Base-by-base conservation (phyloP, 1,284 basidiomycete species). In the Neotropicomus parvogracilis region DNA sequence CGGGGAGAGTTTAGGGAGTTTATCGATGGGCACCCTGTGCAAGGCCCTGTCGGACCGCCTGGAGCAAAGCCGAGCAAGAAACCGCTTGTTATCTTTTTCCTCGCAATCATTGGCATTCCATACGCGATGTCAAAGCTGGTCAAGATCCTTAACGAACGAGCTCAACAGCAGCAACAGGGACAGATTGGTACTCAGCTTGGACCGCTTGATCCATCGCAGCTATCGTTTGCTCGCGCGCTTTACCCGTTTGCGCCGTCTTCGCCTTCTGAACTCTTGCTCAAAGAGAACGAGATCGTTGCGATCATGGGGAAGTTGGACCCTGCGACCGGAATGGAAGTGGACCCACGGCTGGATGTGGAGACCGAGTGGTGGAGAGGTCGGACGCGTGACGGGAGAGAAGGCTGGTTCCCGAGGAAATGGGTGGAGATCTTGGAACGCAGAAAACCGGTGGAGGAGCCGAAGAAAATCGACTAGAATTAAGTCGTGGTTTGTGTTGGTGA, bases 351-450 rank as follows among this genome's bases (percentile, higher is more conserved):
- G 32, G 85, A 85, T 41, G 79, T 87, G 20, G 83, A 85, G 50
- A 80, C 78, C 13, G 92, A 94, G 40, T 99, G 97, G 95, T 99
- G 95, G 94, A 87, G 87, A 65, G 95, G 95, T 0, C 75, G 95
- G 43, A 95, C 91, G 52, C 78, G 95, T 49, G 95, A 99, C 59
- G 97, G 95, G 0, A 78, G 88, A 54, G 86, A 92, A 57, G 95
- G 95, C 0, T 99, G 94, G 94, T 97, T 99, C 79, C 95, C 95
- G 1, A 82, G 78, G 55, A 95, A 90, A 59, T 95, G 87, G 79
- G 91, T 93, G 5, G 80, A 91, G 65, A 73, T 88, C 6, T 60
- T 90, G 49, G 81, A 85, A 64, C 69, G 74, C 59, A 74, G 43
- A 52, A 65, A 66, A 41, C 34, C 45, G 0, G 48, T 67, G 55